These are phyloP conservation scores for Euphorbia tirucalli DNA, from an alignment of 345 rosid genomes.

Conservation along the genomic window DNA sequence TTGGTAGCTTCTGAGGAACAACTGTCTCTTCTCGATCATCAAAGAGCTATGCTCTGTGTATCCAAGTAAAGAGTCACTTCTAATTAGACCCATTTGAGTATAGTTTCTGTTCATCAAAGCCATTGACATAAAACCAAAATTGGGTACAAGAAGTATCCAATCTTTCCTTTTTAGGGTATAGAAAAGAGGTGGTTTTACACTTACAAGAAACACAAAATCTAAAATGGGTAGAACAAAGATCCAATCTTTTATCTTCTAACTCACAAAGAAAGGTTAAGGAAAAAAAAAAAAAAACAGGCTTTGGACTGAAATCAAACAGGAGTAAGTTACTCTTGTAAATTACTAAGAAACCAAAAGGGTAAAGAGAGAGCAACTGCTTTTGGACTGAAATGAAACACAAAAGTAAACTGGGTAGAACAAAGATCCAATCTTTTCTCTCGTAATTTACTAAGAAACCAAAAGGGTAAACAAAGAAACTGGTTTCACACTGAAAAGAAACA, in stretches of 20 bases:
- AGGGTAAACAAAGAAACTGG: neutral
- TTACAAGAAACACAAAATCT: neutral
- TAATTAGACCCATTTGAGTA: conserved; percentile 10
- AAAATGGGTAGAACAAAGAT: neutral
- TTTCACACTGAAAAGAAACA: neutral
- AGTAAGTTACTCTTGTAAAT: no score
- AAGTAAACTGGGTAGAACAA: neutral
- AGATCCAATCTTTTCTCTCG: neutral
- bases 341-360: neutral
- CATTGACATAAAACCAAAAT: neutral
- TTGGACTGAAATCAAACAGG: neutral
- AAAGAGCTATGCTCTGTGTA: conserved; percentile 8
- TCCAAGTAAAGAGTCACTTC: conserved; percentile 5
- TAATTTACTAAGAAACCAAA: neutral
- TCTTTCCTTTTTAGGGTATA: neutral
- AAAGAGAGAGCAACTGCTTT: neutral
- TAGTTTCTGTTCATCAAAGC: conserved; percentile 6
- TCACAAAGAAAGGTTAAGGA: neutral
- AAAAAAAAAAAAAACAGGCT: neutral
- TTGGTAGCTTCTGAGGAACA: conserved; percentile 75
- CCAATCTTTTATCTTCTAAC: neutral
- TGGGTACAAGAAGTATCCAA: neutral
- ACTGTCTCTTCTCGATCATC: conserved; percentile 79
- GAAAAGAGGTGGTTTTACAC: neutral
- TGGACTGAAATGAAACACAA: neutral